Base-by-base conservation (phyloP, 1,139 yeast genomes). In the Yamadazyma pseudoaaseri region DNA sequence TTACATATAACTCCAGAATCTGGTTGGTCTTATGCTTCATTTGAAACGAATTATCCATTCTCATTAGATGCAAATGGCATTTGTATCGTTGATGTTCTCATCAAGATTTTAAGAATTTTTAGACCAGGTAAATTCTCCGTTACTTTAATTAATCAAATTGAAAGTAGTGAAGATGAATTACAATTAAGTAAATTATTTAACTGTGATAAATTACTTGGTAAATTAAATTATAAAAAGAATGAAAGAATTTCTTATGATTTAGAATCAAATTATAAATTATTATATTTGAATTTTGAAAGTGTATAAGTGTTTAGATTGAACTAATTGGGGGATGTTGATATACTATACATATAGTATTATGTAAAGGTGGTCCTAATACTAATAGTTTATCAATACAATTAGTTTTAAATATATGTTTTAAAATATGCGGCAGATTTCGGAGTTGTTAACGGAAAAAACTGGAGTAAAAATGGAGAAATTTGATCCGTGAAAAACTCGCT, bases 21-120 rank as follows among this genome's bases (percentile, higher is more conserved):
- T 13, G 95, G 92, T 20, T 92, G 95, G 87, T 86, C 96, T 3
- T 92, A 92, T 60, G 97, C 97, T 10, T 86, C 96, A 11, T 92
- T 90, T 60, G 97, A 92, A 57, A 81, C 97, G 13, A 92, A 86
- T 56, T 86, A 80, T 31, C 79, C 82, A 8, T 69, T 69, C 39
- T 58, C 65, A 11, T 57, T 58, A 35, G 17, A 23, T 16, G 17
- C 33, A 5, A 38, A 51, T 22, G 45, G 44, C 8, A 56, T 73
- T 31, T 62, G 70, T 31, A 74, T 81, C 47, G 52, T 66, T 20
- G 72, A 71, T 13, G 79, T 86, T 5, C 58, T 81, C 45, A 52
- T 63, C 34, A 74, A 74, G 31, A 81, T 89, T 4, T 67, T 89
- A 44, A 51, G 59, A 9, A 73, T 85, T 29, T 84, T 90, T 59